Evolutionary conservation across 768 basidiomycete species (phyloP), one percentile per base, ranked within the genome.

Genomic region (Coprinopsis cinerea): DNA sequence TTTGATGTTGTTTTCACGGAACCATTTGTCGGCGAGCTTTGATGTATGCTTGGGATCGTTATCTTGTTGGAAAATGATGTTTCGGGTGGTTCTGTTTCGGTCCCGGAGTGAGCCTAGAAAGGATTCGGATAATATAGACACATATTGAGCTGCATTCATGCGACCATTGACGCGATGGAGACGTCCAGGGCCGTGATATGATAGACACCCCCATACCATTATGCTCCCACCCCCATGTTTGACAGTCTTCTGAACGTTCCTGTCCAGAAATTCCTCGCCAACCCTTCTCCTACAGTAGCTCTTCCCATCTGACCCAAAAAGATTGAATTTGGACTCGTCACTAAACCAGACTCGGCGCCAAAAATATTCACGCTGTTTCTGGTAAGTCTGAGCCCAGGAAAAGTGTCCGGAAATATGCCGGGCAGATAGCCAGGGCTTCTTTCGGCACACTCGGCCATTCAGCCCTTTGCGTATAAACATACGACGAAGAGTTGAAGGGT

Each of bases 1-100:
- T 11, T 51, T n/a, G 30, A 67, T 45, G 34, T 61, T 20, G 34
- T 68, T 49, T 11, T 65, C 51, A 9, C 44, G 10, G 43, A 72
- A 63, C 62, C 62, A 69, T 13, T 45, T 26, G 11, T 35, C 48
- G 7, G 61, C 62, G 2, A 56, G 23, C 40, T 56, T 58, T 17
- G 55, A 59, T 3, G 57, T 72, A 53, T 71, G 66, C 52, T 69
- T 69, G 10, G 60, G 64, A 53, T 67, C 56, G 47, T 66, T 65
- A 49, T 72, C 66, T 24, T 72, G 66, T 45, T 64, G 58, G 44
- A 67, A 69, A 49, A 61, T 53, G 27, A 55, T 43, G 47, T 51
- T 44, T 10, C 17, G 42, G 15, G 42, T n/a, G 18, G 9, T n/a
- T n/a, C 18, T 17, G 4, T 44, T 44, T 25, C 23, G 42, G 42